Percentiles rank a stretch among this genome's conserved stretches.
Conservation (phyloP, 2,329 filamentous ascomycete genomes). For the Phialophora chinensis region DNA sequence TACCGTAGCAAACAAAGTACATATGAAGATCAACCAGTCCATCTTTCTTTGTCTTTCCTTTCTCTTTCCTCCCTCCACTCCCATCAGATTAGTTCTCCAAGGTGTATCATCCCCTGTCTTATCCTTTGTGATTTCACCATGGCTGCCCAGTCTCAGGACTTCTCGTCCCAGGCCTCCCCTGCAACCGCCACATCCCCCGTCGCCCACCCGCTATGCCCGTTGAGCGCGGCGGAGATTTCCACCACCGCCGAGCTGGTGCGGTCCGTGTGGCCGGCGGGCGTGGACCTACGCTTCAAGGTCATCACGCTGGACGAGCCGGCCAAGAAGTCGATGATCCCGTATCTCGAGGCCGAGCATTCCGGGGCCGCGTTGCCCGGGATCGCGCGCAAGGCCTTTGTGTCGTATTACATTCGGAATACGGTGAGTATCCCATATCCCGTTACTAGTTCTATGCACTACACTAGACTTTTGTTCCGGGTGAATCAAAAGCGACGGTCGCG, state of each 20-base stretch:
- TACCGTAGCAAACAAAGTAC: neutral
- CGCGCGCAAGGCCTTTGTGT: slow-evolving; percentile 59
- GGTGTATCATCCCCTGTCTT: too few relatives aligned
- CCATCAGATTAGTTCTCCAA: neutral
- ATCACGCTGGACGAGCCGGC: slow-evolving; percentile 70
- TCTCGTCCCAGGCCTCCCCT: slow-evolving; percentile 24
- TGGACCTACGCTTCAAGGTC: slow-evolving; percentile 63
- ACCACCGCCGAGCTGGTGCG: slow-evolving; percentile 40
- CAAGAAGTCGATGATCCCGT: slow-evolving; percentile 65
- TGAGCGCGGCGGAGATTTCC: slow-evolving; percentile 42
- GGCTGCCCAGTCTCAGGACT: slow-evolving; percentile 34
- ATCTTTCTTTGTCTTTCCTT: neutral
- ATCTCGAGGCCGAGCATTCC: slow-evolving; percentile 66
- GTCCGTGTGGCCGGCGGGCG: slow-evolving; percentile 40
- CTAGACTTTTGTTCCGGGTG: too few relatives aligned
- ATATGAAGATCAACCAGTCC: neutral
- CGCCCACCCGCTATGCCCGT: slow-evolving; percentile 42
- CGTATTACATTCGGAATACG: slow-evolving; percentile 59
- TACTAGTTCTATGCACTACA: too few relatives aligned
- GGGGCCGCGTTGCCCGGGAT: slow-evolving; percentile 56
- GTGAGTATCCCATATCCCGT: slow-evolving; percentile 47
- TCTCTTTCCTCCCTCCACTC: neutral
- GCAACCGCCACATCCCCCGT: slow-evolving; percentile 28
- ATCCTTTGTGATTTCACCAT: slow-evolving; percentile 16
- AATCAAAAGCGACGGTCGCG: too few relatives aligned